phyloP scores from a whole-genome alignment of 257 asterid genomes.

The Osmanthus fragrans region DNA sequence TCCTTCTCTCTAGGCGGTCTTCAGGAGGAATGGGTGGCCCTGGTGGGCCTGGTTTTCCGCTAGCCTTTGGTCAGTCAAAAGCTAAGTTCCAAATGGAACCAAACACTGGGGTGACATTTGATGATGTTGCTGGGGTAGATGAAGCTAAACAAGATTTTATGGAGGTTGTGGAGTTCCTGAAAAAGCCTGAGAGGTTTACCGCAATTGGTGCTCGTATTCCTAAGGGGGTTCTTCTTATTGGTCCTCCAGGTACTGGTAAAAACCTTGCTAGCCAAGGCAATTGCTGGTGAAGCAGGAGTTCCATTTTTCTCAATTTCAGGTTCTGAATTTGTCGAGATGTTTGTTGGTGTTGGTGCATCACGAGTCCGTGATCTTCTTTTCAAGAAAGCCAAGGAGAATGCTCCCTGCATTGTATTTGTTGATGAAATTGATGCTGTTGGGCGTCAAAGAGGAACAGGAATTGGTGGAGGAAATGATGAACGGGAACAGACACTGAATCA shows the following conservation, averaged over 20 bases:
- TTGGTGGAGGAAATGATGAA: constrained; percentile 98
- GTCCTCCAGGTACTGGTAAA: constrained; percentile 99
- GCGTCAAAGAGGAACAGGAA: constrained; percentile 98
- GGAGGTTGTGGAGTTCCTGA: constrained; percentile 97
- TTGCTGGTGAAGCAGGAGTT: constrained; percentile 99
- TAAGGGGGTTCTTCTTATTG: constrained; percentile 95
- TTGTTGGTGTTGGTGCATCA: constrained; percentile 99
- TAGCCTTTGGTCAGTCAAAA: constrained; percentile 78
- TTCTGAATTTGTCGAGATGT: constrained; percentile 99
- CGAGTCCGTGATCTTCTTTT: constrained; percentile 97
- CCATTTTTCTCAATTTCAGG: constrained; percentile 98
- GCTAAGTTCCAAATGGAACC: constrained; percentile 99
- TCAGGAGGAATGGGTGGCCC: constrained; percentile 99
- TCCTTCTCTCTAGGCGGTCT: constrained; percentile 88
- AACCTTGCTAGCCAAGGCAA: constrained; percentile 94
- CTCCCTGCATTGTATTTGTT: constrained; percentile 95
- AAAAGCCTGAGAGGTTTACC: constrained; percentile 96
- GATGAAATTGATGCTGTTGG: constrained; percentile 99
- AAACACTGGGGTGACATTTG: constrained; percentile 91
- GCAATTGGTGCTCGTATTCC: constrained; percentile 99
- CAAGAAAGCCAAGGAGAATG: constrained; percentile 98
- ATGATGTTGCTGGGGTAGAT: constrained; percentile 98
- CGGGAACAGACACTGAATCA: constrained; percentile 97
- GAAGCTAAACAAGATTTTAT: constrained; percentile 97
- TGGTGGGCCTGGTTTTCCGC: constrained; percentile 92